Conservation (phyloP, 163 green algal genomes). For the Dunaliella salina region DNA sequence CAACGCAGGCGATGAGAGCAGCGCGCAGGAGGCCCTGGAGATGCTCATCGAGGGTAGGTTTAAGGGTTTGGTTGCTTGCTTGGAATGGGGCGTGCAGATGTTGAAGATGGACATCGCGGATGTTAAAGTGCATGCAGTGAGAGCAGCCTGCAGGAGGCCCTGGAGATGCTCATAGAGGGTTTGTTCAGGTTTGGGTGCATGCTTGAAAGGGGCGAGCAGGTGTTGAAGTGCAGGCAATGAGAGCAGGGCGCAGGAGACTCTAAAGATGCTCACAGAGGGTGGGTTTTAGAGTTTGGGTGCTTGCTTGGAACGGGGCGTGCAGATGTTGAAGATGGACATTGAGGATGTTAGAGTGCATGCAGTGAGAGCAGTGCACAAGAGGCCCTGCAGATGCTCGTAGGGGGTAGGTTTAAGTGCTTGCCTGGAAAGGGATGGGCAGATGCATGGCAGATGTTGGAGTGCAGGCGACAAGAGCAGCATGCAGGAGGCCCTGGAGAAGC, state of each 20-base stretch:
- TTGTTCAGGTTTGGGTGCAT: too few species aligned
- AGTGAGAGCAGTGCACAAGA: constrained; percentile 78
- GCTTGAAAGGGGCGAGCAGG: too few species aligned
- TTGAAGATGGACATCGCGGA: too few species aligned
- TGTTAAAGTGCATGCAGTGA: constrained; percentile 48
- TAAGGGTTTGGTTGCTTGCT: too few species aligned
- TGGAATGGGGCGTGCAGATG: too few species aligned
- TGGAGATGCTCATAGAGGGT: constrained; percentile 89
- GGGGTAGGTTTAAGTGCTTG: too few species aligned
- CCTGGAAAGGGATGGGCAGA: too few species aligned
- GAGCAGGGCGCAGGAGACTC: constrained; percentile 71
- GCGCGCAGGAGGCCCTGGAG: constrained; percentile 84
- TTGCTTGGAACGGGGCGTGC: too few species aligned
- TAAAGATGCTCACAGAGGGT: constrained; percentile 91
- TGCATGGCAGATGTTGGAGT: too few species aligned
- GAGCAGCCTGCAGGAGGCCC: constrained; percentile 70
- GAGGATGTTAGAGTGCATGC: background rate
- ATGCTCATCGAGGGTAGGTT: constrained; percentile 81
- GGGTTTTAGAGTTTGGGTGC: background rate
- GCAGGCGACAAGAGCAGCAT: constrained; percentile 61
- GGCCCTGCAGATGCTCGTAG: constrained; percentile 88
- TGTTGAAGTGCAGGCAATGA: constrained; percentile 65
- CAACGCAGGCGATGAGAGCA: constrained; percentile 53
- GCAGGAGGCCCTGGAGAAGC: constrained; percentile 85
- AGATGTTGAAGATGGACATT: too few species aligned